Base-by-base conservation (phyloP, 2,329 filamentous ascomycete genomes). In the Pyrenophora teres region DNA sequence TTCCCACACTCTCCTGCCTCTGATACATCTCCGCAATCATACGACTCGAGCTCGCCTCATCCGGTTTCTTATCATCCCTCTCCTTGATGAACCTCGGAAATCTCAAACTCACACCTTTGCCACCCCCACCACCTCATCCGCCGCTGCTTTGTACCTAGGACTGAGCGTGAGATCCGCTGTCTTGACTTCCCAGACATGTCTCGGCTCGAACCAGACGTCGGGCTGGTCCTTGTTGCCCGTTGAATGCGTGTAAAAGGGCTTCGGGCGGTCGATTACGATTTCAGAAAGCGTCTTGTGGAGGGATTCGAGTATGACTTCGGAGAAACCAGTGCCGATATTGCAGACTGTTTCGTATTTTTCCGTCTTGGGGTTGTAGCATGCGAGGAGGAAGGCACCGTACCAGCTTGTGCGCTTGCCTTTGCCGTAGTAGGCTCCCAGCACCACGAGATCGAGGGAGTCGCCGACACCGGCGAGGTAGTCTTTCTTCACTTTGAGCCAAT, bases 401-500 rank as follows among this genome's bases (percentile, higher is more conserved):
- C 95, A 91, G 0, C 89, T 93, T 0, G 94, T 97, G 53, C 94
- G 91, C 78, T 97, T 99, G 63, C 94, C 94, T 70, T 89, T 92
- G 67, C 94, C 94, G 74, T 89, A 85, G 78, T 99, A 99, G 12
- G 93, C 94, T 23, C 94, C 94, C 0, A 99, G 79, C 1, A 99
- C 94, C 30, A 99, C 94, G 2, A 99, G 87, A 68, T 99, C 94
- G 18, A 99, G 87, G 2, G 92, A 97, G 76, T 99, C 94, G 44
- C 94, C 94, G 2, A 97, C 87, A 45, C 93, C 93, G 5, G 89
- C 83, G 49, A 99, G 89, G 72, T 99, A 99, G 70, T 99, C 94
- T 71, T 99, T 99, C 76, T 99, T 99, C 76, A 97, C 77, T 81
- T 99, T 99, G 60, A 99, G 88, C 94, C 94, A 99, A 70, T 99